Evolutionary conservation across 345 rosid genomes (phyloP).

Genomic region (Euphorbia peplus): DNA sequence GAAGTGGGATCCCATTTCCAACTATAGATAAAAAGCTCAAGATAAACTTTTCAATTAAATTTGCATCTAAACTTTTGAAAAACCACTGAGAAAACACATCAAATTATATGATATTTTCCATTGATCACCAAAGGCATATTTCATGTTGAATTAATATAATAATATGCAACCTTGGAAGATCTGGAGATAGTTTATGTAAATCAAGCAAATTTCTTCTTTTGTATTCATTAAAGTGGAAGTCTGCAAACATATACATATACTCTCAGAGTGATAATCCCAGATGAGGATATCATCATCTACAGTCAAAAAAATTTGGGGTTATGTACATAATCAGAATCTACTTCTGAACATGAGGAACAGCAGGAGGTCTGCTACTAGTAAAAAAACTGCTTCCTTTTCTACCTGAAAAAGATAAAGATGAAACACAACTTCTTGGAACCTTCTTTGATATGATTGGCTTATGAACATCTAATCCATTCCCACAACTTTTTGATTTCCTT

Average conservation of each 20-base stretch:
- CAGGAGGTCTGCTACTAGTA: slow-evolving; percentile 32
- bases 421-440: slow-evolving; percentile 25
- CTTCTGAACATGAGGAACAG: slow-evolving; percentile 27
- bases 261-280: not conserved
- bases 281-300: not conserved
- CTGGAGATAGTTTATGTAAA: too few relatives aligned
- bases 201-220: too few relatives aligned
- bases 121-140: too few relatives aligned
- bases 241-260: not conserved
- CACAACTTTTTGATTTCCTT: slow-evolving; percentile 52
- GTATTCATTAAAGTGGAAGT: not conserved
- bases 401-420: slow-evolving; percentile 21
- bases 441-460: slow-evolving; percentile 39
- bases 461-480: slow-evolving; percentile 42
- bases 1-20: slow-evolving; percentile 12
- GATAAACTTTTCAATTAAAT: not conserved
- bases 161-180: too few relatives aligned
- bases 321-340: not conserved
- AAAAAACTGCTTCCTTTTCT: slow-evolving; percentile 26
- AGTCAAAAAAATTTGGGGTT: not conserved
- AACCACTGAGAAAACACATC: not conserved
- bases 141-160: too few relatives aligned
- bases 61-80: not conserved
- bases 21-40: not conserved
- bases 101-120: not conserved